Conservation (phyloP, 257 asterid genomes). For the Gentiana straminea region DNA sequence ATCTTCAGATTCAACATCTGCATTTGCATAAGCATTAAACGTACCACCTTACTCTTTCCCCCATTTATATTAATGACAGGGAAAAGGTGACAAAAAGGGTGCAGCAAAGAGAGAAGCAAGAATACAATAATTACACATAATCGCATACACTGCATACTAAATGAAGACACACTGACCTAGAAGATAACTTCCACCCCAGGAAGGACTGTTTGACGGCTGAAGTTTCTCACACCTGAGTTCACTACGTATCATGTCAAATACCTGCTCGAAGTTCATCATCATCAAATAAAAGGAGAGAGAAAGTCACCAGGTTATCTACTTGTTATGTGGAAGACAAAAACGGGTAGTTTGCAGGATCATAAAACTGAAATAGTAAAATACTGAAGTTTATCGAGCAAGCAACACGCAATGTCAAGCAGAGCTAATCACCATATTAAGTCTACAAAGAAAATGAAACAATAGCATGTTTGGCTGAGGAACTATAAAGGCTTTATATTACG, state of each 20-base stretch:
- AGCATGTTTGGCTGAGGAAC: too few relatives aligned
- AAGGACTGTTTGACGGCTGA: constrained; percentile 45
- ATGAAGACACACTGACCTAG: constrained; percentile 35
- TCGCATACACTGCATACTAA: not conserved
- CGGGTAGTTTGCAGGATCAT: too few relatives aligned
- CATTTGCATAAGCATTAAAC: not conserved
- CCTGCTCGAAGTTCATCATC: constrained; percentile 25
- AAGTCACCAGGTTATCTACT: too few relatives aligned
- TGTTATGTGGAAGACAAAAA: too few relatives aligned
- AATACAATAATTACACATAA: not conserved
- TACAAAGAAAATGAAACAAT: too few relatives aligned
- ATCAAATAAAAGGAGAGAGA: too few relatives aligned
- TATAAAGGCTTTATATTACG: too few relatives aligned
- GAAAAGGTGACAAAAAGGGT: not conserved
- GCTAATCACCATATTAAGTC: too few relatives aligned
- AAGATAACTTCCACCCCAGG: constrained; percentile 74
- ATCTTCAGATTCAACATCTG: constrained; percentile 73
- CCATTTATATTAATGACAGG: not conserved
- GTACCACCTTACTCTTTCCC: too few relatives aligned
- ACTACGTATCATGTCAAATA: constrained; percentile 35
- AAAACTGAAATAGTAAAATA: too few relatives aligned
- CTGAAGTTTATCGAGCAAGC: too few relatives aligned
- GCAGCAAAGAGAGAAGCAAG: not conserved
- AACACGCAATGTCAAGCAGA: too few relatives aligned
- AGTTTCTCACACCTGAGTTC: constrained; percentile 46